Base-by-base conservation (phyloP, 2,329 filamentous ascomycete genomes). In the Neopestalotiopsis rosae region DNA sequence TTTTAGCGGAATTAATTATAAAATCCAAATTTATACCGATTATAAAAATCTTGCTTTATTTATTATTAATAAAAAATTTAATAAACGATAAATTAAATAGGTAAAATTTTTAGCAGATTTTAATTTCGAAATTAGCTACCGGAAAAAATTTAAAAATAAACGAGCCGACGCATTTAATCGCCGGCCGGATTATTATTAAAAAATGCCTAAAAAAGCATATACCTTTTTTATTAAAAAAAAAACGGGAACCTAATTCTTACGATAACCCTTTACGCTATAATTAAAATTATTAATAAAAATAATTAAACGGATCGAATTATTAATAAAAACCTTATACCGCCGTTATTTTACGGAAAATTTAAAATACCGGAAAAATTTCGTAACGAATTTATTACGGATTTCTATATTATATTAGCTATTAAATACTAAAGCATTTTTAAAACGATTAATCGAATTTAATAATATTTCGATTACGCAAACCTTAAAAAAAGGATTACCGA, bases 31-130 rank as follows among this genome's bases (percentile, higher is more conserved):
- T 49, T 74, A 72, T 68, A 72, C 66, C 28, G 62, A 73, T 42
- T 71, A 76, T 71, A 72, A 74, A 32, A 75, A 76, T 32, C 65
- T 71, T 56, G 67, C 67, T 67, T 61, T 13, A 38, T 67, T 67
- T 65, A 65, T 65, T 56, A 59, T 30, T 14, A 65, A 32, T 14
- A 66, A 66, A 66, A 30, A 66, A 61, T 28, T 66, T 49, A 59
- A 68, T 66, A 58, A 66, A 42, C 40, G 32, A 66, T 61, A 66
- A 68, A 65, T 68, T n/a, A 17, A 24, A 66, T 66, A 66, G 49
- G 5, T 32, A 65, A 24, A 72, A 69, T 65, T 69, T 61, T 38
- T 65, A n/a, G 4, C 4, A 49, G 7, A 49, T 20, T 49, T 5
- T 20, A 49, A 49, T 1, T 49, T 49, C 5, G n/a, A 49, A 9